Conservation (phyloP, 352 stramenopile species). For the Phytophthora palmivora region DNA sequence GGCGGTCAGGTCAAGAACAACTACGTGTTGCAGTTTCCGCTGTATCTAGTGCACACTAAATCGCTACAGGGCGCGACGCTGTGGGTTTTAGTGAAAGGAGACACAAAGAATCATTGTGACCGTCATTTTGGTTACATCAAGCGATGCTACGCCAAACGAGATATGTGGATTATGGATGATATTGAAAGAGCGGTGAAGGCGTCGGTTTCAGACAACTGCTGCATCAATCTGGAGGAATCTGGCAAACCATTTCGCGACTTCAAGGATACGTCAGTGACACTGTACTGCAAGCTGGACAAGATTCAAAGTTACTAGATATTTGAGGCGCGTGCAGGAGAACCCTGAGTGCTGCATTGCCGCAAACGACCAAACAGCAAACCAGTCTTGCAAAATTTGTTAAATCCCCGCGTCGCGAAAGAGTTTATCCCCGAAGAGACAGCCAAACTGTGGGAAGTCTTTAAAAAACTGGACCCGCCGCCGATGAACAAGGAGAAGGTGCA, state of each 20-base stretch:
- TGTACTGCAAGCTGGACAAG: neutral
- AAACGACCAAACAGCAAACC: no score
- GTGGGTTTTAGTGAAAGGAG: constrained; percentile 13
- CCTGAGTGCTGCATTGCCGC: neutral
- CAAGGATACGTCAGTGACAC: neutral
- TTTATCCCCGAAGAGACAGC: no score
- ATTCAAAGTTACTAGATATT: neutral
- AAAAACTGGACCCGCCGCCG: no score
- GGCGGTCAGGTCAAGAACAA: constrained; percentile 25
- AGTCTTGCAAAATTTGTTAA: no score
- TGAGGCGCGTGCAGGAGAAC: neutral
- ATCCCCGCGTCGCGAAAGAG: no score
- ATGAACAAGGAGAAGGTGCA: no score
- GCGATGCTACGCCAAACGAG: no score
- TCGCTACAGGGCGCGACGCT: neutral
- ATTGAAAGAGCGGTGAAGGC: neutral
- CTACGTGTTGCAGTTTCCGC: constrained; percentile 19
- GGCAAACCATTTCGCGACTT: neutral
- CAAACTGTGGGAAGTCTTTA: no score
- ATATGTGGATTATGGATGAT: constrained; percentile 10
- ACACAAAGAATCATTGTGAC: no score
- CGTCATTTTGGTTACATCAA: no score
- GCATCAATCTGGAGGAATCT: neutral
- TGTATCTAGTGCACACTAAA: no score
- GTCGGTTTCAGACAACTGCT: no score